Conservation (phyloP, 805 yeast genomes). For the Kluyveromyces wickerhamii region DNA sequence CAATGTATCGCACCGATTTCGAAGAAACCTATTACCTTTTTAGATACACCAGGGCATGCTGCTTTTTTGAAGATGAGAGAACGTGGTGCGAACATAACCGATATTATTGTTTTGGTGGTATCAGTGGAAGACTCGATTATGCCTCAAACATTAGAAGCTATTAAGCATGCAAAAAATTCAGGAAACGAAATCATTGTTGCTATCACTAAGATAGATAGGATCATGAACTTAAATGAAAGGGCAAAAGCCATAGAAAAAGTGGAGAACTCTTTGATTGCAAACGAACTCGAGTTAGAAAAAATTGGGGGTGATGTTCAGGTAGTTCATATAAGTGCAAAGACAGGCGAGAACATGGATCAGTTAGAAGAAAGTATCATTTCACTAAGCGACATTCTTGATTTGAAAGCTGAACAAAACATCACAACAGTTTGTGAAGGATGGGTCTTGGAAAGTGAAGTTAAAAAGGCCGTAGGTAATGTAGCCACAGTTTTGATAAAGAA, state of each 20-base stretch:
- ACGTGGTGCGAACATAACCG: constrained; percentile 92
- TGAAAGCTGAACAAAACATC: constrained; percentile 46
- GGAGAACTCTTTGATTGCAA: constrained; percentile 62
- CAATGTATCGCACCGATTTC: constrained; percentile 73
- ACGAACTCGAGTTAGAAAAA: constrained; percentile 81
- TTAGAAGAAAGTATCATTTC: constrained; percentile 85
- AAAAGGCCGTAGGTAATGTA: constrained; percentile 73
- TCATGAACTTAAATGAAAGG: constrained; percentile 25
- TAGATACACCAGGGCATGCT: constrained; percentile 98
- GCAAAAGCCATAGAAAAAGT: constrained; percentile 71
- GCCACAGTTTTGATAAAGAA: constrained; percentile 80
- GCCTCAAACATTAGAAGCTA: constrained; percentile 96
- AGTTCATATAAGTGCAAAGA: constrained; percentile 78
- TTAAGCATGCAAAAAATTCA: constrained; percentile 72
- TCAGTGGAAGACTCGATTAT: constrained; percentile 97
- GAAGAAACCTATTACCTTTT: constrained; percentile 71
- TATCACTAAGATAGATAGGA: constrained; percentile 83
- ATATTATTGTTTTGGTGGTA: constrained; percentile 83
- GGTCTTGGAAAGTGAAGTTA: constrained; percentile 77
- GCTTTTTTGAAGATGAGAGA: constrained; percentile 95
- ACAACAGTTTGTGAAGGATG: constrained; percentile 67
- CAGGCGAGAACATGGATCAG: constrained; percentile 84
- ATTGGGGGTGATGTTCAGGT: constrained; percentile 94
- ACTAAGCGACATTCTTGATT: constrained; percentile 73
- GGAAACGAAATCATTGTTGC: constrained; percentile 65